Conservation (phyloP, 2,329 filamentous ascomycete species). For the Sporothrix schenckii region DNA sequence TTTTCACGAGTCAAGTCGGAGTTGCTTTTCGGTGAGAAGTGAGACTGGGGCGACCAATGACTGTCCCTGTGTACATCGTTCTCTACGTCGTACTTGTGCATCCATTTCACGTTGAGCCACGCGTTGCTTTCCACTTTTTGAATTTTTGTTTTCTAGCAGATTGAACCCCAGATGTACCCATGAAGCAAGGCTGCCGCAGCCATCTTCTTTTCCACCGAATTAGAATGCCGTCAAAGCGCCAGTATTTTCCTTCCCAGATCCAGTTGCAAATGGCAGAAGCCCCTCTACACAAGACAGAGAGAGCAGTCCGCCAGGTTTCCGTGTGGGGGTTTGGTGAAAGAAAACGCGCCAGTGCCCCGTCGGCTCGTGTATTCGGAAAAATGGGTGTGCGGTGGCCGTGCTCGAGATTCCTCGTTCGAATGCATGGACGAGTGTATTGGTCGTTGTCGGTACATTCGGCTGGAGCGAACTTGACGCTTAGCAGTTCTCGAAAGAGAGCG, state of each 20-base stretch:
- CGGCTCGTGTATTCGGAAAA: background rate
- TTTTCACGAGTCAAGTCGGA: too few species aligned
- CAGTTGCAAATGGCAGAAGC: constrained; percentile 10
- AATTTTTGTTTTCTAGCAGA: constrained; percentile 29
- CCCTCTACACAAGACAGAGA: background rate
- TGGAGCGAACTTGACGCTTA: background rate
- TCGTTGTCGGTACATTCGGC: constrained; percentile 14
- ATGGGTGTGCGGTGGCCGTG: background rate
- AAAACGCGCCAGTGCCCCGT: constrained; percentile 15
- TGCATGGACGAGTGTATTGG: background rate
- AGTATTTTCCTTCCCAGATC: constrained; percentile 24
- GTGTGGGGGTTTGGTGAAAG: background rate
- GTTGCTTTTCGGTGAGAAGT: too few species aligned
- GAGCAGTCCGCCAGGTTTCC: background rate
- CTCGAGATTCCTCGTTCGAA: background rate
- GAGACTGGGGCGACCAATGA: too few species aligned
- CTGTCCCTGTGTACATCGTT: too few species aligned
- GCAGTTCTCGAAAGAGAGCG: background rate
- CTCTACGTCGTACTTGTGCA: background rate
- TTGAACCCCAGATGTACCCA: constrained; percentile 30
- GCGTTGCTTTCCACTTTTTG: constrained; percentile 32
- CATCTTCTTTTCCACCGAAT: constrained; percentile 22
- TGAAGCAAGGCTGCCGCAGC: constrained; percentile 27
- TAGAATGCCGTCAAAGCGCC: constrained; percentile 29
- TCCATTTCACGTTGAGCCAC: background rate